Evolutionary conservation across 345 rosid species (phyloP), one percentile per base, ranked within the genome.

Genomic region (Hirschfeldia incana): DNA sequence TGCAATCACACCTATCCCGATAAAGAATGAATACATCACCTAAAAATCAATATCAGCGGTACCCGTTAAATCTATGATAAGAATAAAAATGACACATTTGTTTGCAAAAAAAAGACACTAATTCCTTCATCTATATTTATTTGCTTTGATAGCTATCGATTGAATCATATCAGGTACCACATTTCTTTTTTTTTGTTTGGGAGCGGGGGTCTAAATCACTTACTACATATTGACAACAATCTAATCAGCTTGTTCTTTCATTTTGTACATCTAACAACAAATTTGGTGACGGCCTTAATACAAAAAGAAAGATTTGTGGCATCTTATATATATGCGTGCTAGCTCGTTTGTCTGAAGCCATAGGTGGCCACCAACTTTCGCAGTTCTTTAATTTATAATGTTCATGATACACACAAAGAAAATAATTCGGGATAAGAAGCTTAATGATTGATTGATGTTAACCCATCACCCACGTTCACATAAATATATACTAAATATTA

Each of bases 361-460:
- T 63, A 32, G 42, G 74, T 73, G 82, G 69, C 70, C 70, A 69
- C 78, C 70, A 69, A 67, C 59, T 67, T 72, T 78, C 42, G 49
- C 30, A 66, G 17, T 72, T 65, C 1, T 34, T 58, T 36, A 57
- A 78, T 13, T 69, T 53, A 15, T 29, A 74, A 29, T 29, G 61
- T 13, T 74, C 12, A 69, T 74, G 83, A 80, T 80, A 69, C 61
- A 32, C 30, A 53, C 67, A 11, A 74, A 74, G 53, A 68, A 74
- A 53, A 80, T 17, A 27, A 39, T 27, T n/a, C n/a, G 75, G 60
- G 78, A 74, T 79, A 79, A 79, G 66, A 80, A 80, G 79, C 37
- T 39, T 74, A 79, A 74, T 79, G 78, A 74, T 79, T 79, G 82
- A 79, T 74, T 80, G 83, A 80, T 75, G 83, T 75, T 69, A 80